These are phyloP conservation scores for Lachnellula willkommii DNA, from an alignment of 2,329 filamentous ascomycete species.

Conservation along the genomic window DNA sequence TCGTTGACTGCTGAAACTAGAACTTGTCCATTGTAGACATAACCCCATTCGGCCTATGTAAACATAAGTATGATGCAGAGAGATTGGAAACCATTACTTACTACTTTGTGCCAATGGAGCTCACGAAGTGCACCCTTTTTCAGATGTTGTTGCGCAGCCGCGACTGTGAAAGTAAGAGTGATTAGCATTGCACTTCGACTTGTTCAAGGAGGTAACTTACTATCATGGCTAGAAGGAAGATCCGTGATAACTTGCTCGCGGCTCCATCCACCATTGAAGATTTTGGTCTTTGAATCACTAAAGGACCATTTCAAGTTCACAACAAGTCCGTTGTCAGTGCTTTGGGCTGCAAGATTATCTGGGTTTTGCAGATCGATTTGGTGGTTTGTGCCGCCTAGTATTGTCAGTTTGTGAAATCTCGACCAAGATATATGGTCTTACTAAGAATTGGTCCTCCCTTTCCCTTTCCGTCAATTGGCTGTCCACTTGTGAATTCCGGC, in stretches of 20 bases:
- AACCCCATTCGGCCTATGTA: constrained; percentile 59
- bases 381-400: constrained; percentile 57
- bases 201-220: no score
- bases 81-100: constrained; percentile 33
- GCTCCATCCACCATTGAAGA: constrained; percentile 61
- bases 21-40: constrained; percentile 54
- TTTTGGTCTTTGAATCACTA: constrained; percentile 58
- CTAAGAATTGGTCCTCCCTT: constrained; percentile 55
- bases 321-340: constrained; percentile 58
- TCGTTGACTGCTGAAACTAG: constrained; percentile 58
- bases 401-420: not conserved
- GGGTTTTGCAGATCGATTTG: constrained; percentile 58
- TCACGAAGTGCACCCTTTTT: constrained; percentile 61
- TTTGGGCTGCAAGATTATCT: constrained; percentile 55
- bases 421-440: constrained; percentile 29
- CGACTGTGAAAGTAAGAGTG: constrained; percentile 31
- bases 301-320: constrained; percentile 67
- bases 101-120: constrained; percentile 63
- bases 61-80: not conserved
- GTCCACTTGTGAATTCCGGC: constrained; percentile 42
- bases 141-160: constrained; percentile 63
- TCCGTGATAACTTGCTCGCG: constrained; percentile 63
- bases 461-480: constrained; percentile 51
- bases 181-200: no score
- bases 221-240: constrained; percentile 59